Evolutionary conservation across 2,329 filamentous ascomycete species (phyloP).

Genomic region (Penicillium thymicola): DNA sequence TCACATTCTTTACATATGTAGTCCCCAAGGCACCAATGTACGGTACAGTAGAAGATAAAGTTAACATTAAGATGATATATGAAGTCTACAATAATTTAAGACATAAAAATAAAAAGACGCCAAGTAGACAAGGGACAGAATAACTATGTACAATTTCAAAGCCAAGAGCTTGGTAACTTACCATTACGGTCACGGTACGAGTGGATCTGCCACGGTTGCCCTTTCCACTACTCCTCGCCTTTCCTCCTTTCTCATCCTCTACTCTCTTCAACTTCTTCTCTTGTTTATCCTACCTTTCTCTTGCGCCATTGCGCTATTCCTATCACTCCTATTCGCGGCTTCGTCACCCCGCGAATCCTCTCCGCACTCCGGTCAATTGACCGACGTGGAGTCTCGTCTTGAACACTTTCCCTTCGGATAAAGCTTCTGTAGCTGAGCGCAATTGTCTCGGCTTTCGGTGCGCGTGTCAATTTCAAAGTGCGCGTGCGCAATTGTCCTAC

Average conservation of each 20-base stretch:
- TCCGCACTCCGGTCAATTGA: conserved; percentile 8
- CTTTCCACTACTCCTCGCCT: conserved; percentile 18
- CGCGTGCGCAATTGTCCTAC: conserved; percentile 2
- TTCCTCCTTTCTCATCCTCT: conserved; percentile 17
- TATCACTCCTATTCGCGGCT: neutral
- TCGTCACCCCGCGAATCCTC: neutral
- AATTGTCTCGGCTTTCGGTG: neutral
- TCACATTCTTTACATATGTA: neutral
- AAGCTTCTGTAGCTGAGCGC: neutral
- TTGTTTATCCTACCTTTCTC: conserved; percentile 1
- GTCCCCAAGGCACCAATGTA: neutral
- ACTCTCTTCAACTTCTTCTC: conserved; percentile 12
- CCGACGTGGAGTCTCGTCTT: neutral
- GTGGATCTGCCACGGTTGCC: conserved; percentile 21
- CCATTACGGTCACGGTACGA: conserved; percentile 15
- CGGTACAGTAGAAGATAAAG: neutral
- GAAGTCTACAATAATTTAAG: neutral
- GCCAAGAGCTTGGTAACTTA: conserved; percentile 6
- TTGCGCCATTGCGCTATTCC: conserved; percentile 10
- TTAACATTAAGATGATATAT: neutral
- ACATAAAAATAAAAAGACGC: neutral
- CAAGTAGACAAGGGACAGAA: neutral
- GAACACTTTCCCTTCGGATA: conserved; percentile 1
- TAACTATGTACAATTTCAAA: neutral
- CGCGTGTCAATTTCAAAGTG: neutral